Base-by-base conservation (phyloP, 2,329 filamentous ascomycete species). In the Verticillium isaacii region DNA sequence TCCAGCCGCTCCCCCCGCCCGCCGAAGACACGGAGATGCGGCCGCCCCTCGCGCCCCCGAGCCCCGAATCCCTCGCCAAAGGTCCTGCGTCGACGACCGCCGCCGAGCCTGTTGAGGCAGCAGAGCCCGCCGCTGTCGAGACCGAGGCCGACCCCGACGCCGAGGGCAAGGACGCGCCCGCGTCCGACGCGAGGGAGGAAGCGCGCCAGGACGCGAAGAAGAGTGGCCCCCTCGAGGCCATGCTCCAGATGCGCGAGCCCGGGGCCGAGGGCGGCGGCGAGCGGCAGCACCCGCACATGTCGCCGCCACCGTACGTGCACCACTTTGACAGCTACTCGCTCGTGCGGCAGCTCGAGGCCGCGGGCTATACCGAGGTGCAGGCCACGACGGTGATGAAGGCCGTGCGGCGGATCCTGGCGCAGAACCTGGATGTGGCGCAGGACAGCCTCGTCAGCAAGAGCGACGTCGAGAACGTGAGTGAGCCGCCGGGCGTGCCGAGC, bases 261-360 rank as follows among this genome's bases (percentile, higher is more conserved):
- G 45, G 19, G n/a, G 73, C 79, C 56, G 69, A 69, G n/a, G 67
- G 68, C 5, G 23, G 36, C 23, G 37, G 36, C 23, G 11, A 12
- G 25, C 36, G 32, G 32, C 82, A 83, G 66, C 83, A 85, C 25
- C 89, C 89, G 5, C 88, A 93, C 72, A 84, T 90, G 71, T 82
- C 86, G 57, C 85, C 91, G 0, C 86, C 91, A 8, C 90, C 89
- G 1, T 96, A 97, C 72, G 88, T 97, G 37, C 95, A 99, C 77
- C 93, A 98, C 77, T 99, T 99, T 75, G 94, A 99, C 77, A 97
- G 89, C 29, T 99, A 95, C 75, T 89, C 87, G 15, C 84, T 98
- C 5, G 95, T 98, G 17, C 89, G 90, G 70, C 87, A 92, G 68
- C 86, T 99, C 17, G 83, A 88, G 19, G 78, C 77, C 0, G 87